Conservation (phyloP, 2,329 filamentous ascomycete species). For the Alternaria brassicae region DNA sequence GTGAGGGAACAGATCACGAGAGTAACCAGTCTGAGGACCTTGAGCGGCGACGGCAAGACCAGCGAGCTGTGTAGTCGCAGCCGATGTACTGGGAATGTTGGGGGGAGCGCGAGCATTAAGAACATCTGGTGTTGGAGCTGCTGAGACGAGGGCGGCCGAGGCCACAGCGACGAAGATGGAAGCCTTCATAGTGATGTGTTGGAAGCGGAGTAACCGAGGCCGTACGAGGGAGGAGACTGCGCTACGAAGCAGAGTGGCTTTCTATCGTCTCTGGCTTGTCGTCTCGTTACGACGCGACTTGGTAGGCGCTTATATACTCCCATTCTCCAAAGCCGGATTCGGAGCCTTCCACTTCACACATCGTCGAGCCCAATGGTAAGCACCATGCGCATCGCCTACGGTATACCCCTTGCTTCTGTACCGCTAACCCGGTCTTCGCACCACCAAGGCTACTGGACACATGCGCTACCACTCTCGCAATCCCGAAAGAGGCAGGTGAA, state of each 20-base stretch:
- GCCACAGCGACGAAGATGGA: conserved; percentile 35
- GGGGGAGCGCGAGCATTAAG: conserved; percentile 57
- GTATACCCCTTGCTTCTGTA: conserved; percentile 15
- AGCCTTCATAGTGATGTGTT: conserved; percentile 39
- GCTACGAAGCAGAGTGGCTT: neutral
- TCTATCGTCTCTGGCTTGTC: conserved; percentile 4
- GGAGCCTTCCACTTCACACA: conserved; percentile 6
- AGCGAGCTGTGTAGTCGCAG: conserved; percentile 65
- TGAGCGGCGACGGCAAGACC: conserved; percentile 64
- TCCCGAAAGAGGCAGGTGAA: conserved; percentile 39
- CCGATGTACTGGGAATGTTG: conserved; percentile 66
- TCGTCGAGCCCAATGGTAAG: conserved; percentile 38
- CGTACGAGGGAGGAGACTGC: neutral
- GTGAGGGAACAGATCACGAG: conserved; percentile 72
- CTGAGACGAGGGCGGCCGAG: conserved; percentile 32
- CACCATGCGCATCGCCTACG: conserved; percentile 35
- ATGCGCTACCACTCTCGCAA: conserved; percentile 26
- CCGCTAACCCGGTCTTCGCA: conserved; percentile 7
- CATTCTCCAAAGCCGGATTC: neutral
- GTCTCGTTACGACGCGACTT: conserved; percentile 8
- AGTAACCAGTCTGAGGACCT: conserved; percentile 65
- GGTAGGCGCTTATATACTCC: conserved; percentile 27
- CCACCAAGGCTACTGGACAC: conserved; percentile 9
- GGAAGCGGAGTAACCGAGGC: neutral
- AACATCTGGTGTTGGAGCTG: conserved; percentile 38